A percentile compares a stretch with the other conserved stretches of the same genome.
Conservation (phyloP, 352 stramenopile genomes). For the Thalassiosira delicatula region DNA sequence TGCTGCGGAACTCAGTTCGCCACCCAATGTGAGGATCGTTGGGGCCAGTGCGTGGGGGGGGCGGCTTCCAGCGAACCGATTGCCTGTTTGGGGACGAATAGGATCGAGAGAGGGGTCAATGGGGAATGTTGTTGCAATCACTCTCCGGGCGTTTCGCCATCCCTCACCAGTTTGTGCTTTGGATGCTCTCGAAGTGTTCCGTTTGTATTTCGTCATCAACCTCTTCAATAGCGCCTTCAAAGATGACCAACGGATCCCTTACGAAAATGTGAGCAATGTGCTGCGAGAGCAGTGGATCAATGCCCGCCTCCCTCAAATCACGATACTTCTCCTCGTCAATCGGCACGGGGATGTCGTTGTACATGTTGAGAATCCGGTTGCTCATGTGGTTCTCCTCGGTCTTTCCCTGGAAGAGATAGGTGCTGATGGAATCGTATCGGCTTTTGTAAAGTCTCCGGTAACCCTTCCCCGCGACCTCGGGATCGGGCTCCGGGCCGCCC, state of each 20-base stretch:
- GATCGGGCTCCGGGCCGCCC: conserved; percentile 60
- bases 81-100: conserved; percentile 78
- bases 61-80: conserved; percentile 99
- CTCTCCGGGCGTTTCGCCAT: neutral
- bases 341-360: conserved; percentile 94
- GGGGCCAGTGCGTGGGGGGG: conserved; percentile 86
- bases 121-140: neutral
- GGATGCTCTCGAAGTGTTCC: conserved; percentile 99
- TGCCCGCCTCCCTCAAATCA: conserved; percentile 88
- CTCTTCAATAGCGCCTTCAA: conserved; percentile 86
- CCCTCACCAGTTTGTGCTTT: conserved; percentile 98
- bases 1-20: conserved; percentile 95
- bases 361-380: conserved; percentile 85
- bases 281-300: conserved; percentile 94
- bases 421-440: conserved; percentile 88
- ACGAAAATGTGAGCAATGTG: conserved; percentile 99
- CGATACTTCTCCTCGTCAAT: conserved; percentile 94
- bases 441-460: conserved; percentile 94
- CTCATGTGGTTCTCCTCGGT: conserved; percentile 63
- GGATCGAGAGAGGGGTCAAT: conserved; percentile 9
- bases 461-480: conserved; percentile 91
- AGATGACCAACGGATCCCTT: conserved; percentile 95
- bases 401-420: conserved; percentile 83
- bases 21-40: conserved; percentile 88
- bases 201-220: conserved; percentile 88